Percentiles rank a stretch among this genome's conserved stretches.
phyloP scores from a whole-genome alignment of 2,329 filamentous ascomycete species.

The Didymella exigua region DNA sequence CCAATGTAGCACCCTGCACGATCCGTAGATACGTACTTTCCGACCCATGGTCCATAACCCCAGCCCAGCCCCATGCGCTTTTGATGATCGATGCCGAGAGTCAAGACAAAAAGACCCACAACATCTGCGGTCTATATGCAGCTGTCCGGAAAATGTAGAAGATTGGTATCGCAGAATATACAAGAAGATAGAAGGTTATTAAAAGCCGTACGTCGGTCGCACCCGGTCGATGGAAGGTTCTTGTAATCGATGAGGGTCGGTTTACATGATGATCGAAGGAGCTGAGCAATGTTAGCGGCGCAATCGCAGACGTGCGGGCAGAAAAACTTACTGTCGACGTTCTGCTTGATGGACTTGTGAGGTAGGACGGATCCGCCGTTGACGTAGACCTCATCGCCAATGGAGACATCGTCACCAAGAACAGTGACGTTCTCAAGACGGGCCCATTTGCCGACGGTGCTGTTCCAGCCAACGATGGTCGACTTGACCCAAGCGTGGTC shows the following conservation, averaged over 20 bases:
- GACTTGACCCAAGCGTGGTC: slow-evolving; percentile 99
- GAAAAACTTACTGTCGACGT: slow-evolving; percentile 71
- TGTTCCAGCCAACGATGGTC: slow-evolving; percentile 98
- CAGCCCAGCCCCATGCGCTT: slow-evolving; percentile 21
- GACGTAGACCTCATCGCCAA: slow-evolving; percentile 97
- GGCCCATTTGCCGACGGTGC: slow-evolving; percentile 92
- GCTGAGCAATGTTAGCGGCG: slow-evolving; percentile 35
- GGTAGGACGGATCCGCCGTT: slow-evolving; percentile 94
- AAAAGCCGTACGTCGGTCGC: slow-evolving; percentile 33
- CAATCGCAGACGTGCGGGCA: background rate
- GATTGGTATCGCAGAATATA: slow-evolving; percentile 40
- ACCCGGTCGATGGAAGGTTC: slow-evolving; percentile 17
- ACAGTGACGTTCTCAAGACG: slow-evolving; percentile 98
- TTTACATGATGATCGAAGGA: slow-evolving; percentile 56
- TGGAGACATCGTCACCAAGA: slow-evolving; percentile 94
- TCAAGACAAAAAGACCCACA: slow-evolving; percentile 19
- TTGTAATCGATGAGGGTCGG: slow-evolving; percentile 2
- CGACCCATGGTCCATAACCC: slow-evolving; percentile 18
- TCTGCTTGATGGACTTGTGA: slow-evolving; percentile 98
- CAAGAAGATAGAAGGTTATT: slow-evolving; percentile 42
- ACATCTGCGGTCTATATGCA: slow-evolving; percentile 22
- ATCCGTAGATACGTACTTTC: slow-evolving; percentile 17
- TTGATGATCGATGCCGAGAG: slow-evolving; percentile 23
- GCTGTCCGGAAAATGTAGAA: slow-evolving; percentile 20
- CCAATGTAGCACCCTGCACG: slow-evolving; percentile 14